Base-by-base conservation (phyloP, 2,329 filamentous ascomycete species). In the Alternaria angustiovoidea region DNA sequence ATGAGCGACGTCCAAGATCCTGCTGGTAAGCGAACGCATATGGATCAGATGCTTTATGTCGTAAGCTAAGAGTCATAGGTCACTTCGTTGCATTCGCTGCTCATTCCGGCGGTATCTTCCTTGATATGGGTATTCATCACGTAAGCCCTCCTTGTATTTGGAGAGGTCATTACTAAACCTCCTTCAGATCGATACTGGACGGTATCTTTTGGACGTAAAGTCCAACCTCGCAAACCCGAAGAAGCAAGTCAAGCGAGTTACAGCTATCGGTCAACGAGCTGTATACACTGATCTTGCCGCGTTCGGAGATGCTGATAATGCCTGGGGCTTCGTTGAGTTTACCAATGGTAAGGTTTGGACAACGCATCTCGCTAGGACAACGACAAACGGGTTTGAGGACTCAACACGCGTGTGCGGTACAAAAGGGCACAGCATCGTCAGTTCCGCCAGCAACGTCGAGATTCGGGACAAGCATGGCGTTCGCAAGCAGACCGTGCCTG, bases 391-490 rank as follows among this genome's bases (percentile, higher is more conserved):
- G 32, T 16, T 36, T 12, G 32, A 36, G 12, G 32, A 36, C 12
- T 36, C 32, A 14, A 36, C 32, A 12, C 32, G 32, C 16, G 34
- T 38, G 16, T 38, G 34, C 14, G 34, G 34, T 38, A 38, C 16
- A 4, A 38, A 38, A 38, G 16, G 16, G 2, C 7, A 38, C 34
- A 3, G 16, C n/a, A 36, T 62, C 12, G 26, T 55, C 24, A 58
- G 39, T 42, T 42, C 59, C 7, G 26, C 54, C 4, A 44, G 46
- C 18, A 57, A 57, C 30, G 43, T 62, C 14, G 59, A 62, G 49
- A 30, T 62, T 18, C 54, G 59, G n/a, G 59, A 62, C 22, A n/a
- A 36, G 26, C 49, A 62, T 44, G 55, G 59, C 30, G 55, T 62
- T 12, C 56, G 59, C 16, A 48, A 44, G 34, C 34, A 39, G 14